Base-by-base conservation (phyloP, 352 stramenopile species). In the Globisporangium megalacanthum region DNA sequence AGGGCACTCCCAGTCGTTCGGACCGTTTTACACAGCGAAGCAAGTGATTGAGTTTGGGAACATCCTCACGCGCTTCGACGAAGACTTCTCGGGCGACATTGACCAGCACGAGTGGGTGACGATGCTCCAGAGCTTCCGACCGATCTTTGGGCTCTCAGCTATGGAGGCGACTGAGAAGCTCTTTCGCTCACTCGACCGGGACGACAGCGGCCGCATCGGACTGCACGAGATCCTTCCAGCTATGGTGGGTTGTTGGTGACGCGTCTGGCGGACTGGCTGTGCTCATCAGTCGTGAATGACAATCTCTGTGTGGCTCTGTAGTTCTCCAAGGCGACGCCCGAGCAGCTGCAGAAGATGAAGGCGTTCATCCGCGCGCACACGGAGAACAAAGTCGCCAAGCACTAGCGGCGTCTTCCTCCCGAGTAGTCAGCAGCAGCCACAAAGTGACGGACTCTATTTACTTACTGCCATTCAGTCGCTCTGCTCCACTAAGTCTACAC, bases 31-130 rank as follows among this genome's bases (percentile, higher is more conserved):
- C 59, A 77, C 71, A 0, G 48, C 72, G 22, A 83, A 82, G 29
- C 73, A 88, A 20, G 73, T 88, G 22, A 65, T 86, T 35, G 71
- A 86, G 19, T 79, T 86, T 52, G 75, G 70, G 0, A 60, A 65
- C n/a, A 60, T 70, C 19, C 56, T 88, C 33, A 66, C 71, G 50
- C 68, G 67, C 25, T 75, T 84, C 33, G 77, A 88, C 56, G 68
- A 79, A 20, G 77, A 88, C 52, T 73, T 72, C 15, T 82, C 69
- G 0, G 75, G 77, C 0, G 77, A 86, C 52, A 69, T 88, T 39
- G 65, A 86, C 53, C 68, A 75, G 42, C 58, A 72, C 0, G 77
- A 88, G 44, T 88, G 75, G 77, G 69, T 72, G 37, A 65, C 73
- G 36, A 73, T 86, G 56, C 61, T 79, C 1, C 53, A 72, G 47